Conservation (phyloP, 2,329 filamentous ascomycete genomes). For the Fusarium pseudograminearum region DNA sequence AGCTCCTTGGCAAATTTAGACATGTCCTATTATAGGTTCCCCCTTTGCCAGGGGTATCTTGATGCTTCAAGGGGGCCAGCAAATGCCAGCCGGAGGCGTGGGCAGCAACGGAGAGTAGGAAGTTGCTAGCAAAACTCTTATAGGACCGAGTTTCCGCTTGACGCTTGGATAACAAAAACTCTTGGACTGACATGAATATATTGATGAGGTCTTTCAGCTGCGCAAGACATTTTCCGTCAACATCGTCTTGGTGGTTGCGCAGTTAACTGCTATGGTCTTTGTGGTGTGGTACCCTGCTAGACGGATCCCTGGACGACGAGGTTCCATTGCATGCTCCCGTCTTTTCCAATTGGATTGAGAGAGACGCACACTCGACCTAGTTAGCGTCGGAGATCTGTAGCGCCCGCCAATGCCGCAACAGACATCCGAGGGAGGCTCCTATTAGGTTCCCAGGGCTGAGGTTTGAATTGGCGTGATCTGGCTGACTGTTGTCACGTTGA, state of each 20-base stretch:
- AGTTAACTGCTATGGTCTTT: not conserved
- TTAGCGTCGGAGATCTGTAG: slow-evolving; percentile 33
- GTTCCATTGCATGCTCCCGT: slow-evolving; percentile 24
- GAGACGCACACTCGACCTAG: not conserved
- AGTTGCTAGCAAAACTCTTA: slow-evolving; percentile 20
- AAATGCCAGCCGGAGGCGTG: slow-evolving; percentile 41
- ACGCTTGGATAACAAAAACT: not conserved
- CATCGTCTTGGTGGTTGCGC: not conserved
- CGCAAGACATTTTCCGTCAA: not conserved
- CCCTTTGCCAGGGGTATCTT: slow-evolving; percentile 42
- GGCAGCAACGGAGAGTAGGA: slow-evolving; percentile 15
- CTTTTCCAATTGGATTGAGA: slow-evolving; percentile 6
- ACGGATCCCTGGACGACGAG: slow-evolving; percentile 25
- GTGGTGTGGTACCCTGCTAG: not conserved
- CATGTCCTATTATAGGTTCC: slow-evolving; percentile 29
- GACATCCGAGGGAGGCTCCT: slow-evolving; percentile 31
- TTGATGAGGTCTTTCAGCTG: not conserved
- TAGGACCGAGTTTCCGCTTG: slow-evolving; percentile 5
- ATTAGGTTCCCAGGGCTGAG: slow-evolving; percentile 34
- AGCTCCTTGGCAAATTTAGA: slow-evolving; percentile 39
- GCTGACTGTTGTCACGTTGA: slow-evolving; percentile 8
- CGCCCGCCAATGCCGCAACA: slow-evolving; percentile 30
- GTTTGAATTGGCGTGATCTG: not conserved
- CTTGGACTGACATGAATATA: not conserved
- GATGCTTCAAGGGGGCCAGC: slow-evolving; percentile 39